Evolutionary conservation across 2,329 filamentous ascomycete species (phyloP).

Genomic region (Trichoderma endophyticum): DNA sequence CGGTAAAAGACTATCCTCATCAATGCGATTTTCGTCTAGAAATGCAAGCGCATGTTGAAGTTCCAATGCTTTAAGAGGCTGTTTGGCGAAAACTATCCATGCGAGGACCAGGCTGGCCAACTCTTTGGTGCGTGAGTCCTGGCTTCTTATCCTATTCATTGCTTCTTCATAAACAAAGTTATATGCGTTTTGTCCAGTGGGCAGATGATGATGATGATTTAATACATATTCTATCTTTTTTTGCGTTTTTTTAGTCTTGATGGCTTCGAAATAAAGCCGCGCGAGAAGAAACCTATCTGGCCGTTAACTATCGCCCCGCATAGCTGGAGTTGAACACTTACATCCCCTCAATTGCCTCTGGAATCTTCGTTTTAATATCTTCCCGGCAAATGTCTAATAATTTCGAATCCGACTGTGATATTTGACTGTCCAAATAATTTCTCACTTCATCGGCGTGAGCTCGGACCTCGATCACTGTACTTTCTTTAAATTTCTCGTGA

Average conservation of each 20-base stretch:
- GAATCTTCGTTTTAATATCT: neutral
- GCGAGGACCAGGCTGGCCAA: too few species aligned
- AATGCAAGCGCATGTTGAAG: neutral
- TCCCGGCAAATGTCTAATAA: neutral
- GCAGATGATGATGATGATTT: fast-evolving
- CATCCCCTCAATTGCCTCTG: neutral
- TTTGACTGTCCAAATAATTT: neutral
- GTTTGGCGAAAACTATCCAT: too few species aligned
- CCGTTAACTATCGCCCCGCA: fast-evolving
- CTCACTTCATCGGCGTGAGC: neutral
- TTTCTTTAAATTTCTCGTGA: neutral
- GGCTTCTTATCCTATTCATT: too few species aligned
- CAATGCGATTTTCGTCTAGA: neutral
- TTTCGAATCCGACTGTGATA: neutral
- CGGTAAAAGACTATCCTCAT: neutral
- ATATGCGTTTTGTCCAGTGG: fast-evolving
- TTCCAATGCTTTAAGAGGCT: too few species aligned
- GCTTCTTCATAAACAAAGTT: too few species aligned
- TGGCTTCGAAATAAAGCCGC: neutral
- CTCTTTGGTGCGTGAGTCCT: too few species aligned
- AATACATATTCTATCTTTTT: neutral
- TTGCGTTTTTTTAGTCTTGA: neutral
- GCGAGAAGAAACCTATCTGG: neutral
- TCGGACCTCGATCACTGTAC: neutral
- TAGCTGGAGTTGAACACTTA: neutral